A percentile compares a stretch with the other conserved stretches of the same genome.
phyloP scores from a whole-genome alignment of 2,329 filamentous ascomycete genomes.

The Cladosporium sp. region DNA sequence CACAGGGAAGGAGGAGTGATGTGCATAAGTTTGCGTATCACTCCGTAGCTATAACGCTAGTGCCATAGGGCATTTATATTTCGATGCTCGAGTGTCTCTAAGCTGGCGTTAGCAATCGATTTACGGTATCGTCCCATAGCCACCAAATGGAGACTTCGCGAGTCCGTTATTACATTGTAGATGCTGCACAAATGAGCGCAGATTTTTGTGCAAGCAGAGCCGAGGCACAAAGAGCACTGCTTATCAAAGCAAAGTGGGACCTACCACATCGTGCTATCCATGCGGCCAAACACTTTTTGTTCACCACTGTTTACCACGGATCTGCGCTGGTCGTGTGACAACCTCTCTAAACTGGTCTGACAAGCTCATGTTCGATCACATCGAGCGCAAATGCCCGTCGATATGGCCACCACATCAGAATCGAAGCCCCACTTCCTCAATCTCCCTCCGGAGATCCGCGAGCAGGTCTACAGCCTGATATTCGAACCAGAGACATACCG shows the following conservation, averaged over 20 bases:
- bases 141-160: not conserved
- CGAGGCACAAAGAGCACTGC: not conserved
- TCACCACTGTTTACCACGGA: not conserved
- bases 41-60: not conserved
- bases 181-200: not conserved
- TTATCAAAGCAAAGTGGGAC: conserved; percentile 1
- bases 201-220: not conserved
- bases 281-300: not conserved
- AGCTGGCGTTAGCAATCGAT: not conserved
- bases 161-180: not conserved
- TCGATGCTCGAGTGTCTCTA: not conserved
- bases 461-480: conserved; percentile 38
- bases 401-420: conserved; percentile 1
- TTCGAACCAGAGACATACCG: conserved; percentile 34
- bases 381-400: not conserved
- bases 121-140: not conserved
- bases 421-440: conserved; percentile 23
- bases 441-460: conserved; percentile 39
- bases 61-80: not conserved
- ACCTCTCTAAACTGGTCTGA: not conserved
- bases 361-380: not conserved
- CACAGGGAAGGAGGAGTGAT: not conserved
- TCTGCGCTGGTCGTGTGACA: not conserved
- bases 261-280: not conserved
- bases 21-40: not conserved